Evolutionary conservation across 169 alveolate genomes (phyloP).

Genomic region (Toxoplasma gondii): DNA sequence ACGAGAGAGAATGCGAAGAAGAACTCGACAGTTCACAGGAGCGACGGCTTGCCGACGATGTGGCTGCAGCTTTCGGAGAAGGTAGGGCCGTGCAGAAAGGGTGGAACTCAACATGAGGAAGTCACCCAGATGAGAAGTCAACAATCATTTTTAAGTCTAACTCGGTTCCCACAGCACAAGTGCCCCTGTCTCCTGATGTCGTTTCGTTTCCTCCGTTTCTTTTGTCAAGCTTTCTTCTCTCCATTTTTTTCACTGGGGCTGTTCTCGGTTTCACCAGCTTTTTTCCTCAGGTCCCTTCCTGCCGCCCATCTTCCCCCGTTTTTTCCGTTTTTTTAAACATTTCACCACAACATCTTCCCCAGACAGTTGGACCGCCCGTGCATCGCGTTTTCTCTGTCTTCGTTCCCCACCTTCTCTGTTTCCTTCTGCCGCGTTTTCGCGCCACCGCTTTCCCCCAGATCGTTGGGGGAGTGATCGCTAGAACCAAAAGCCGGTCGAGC

Average conservation of each 20-base stretch:
- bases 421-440: too few species aligned
- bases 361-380: neutral
- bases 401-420: neutral
- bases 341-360: too few species aligned
- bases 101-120: neutral
- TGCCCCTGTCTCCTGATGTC: neutral
- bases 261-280: too few species aligned
- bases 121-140: neutral
- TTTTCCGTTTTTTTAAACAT: too few species aligned
- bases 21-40: neutral
- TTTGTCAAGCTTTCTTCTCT: too few species aligned
- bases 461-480: too few species aligned
- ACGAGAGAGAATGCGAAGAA: neutral
- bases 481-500: too few species aligned
- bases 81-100: neutral
- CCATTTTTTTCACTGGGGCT: too few species aligned
- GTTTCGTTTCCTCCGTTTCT: neutral
- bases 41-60: neutral
- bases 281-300: too few species aligned
- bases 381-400: neutral
- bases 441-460: too few species aligned
- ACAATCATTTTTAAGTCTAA: neutral
- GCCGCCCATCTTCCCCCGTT: too few species aligned
- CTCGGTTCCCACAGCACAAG: neutral
- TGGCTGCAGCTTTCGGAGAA: constrained; percentile 13